Evolutionary conservation across 441 rosid genomes (phyloP), one percentile per base, ranked within the genome.

Genomic region (Viola pubescens): DNA sequence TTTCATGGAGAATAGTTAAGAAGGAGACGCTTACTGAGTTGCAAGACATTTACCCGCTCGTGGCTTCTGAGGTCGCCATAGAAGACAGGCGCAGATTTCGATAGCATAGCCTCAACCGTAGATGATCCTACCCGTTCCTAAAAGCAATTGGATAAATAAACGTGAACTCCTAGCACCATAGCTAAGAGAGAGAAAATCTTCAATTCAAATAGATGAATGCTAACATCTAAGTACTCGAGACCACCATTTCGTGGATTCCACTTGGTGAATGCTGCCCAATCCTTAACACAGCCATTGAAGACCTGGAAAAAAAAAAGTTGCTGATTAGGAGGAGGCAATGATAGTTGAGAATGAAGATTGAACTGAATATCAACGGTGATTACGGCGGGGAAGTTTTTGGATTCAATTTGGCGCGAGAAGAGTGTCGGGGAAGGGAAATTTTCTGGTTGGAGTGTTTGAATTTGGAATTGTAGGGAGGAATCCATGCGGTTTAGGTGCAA

Each of bases 1-100:
- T 11, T 12, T 11, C 60, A 48, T 3, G 26, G 26, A 19, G 26
- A 19, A 19, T 19, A 19, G 26, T 19, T 19, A 4, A 1, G 2
- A 37, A 1, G 52, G 37, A 52, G 26, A 52, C 37, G 40, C 37
- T 10, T 46, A 19, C 7, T 11, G 37, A 14, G 39, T 38, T 51
- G 5, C 39, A 12, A 10, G 11, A 42, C 47, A 57, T 70, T 74
- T 81, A 83, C 94, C 82, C 97, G 84, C 76, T 87, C 92, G 54
- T 92, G 97, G 75, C 86, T 81, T 82, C 97, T 81, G 58, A 88
- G 77, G 70, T 86, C 96, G 64, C 94, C 96, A 50, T 79, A 84
- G 65, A 88, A 87, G n/a, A 88, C 80, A 0, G 95, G 88, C 4
- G 91, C 97, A 2, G 79, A 68, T 75, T 74, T 74, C 26, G 91